Conservation (phyloP, 2,329 filamentous ascomycete species). For the Apiospora kogelbergensis region DNA sequence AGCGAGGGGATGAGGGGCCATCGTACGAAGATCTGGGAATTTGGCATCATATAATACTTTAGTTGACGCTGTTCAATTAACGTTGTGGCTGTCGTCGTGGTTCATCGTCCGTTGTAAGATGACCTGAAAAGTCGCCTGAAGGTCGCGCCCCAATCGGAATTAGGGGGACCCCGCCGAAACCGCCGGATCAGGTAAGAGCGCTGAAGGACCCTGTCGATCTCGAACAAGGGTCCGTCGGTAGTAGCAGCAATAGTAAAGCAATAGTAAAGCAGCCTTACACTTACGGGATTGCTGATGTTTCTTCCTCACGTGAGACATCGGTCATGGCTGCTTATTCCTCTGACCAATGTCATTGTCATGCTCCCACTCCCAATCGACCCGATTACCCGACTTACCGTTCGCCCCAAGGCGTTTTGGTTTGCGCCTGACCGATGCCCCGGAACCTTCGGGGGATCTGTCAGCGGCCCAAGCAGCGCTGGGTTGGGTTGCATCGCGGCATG, state of each 20-base stretch:
- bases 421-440: background rate
- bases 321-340: background rate
- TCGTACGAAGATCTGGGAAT: background rate
- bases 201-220: background rate
- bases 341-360: background rate
- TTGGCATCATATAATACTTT: background rate
- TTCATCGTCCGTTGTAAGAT: background rate
- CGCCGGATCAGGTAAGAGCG: background rate
- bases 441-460: slow-evolving; percentile 1
- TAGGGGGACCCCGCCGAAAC: background rate
- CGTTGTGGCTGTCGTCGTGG: background rate
- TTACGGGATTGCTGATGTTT: too few relatives aligned
- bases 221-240: background rate
- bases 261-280: too few relatives aligned
- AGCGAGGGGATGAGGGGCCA: background rate
- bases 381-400: background rate
- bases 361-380: background rate
- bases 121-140: background rate
- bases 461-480: background rate
- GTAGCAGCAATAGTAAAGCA: background rate
- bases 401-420: background rate
- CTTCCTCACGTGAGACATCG: background rate
- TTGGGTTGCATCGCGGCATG: background rate
- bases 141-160: background rate
- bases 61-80: background rate